Evolutionary conservation across 306 rosid species (phyloP), one percentile per base, ranked within the genome.

Genomic region (Mucuna pruriens): DNA sequence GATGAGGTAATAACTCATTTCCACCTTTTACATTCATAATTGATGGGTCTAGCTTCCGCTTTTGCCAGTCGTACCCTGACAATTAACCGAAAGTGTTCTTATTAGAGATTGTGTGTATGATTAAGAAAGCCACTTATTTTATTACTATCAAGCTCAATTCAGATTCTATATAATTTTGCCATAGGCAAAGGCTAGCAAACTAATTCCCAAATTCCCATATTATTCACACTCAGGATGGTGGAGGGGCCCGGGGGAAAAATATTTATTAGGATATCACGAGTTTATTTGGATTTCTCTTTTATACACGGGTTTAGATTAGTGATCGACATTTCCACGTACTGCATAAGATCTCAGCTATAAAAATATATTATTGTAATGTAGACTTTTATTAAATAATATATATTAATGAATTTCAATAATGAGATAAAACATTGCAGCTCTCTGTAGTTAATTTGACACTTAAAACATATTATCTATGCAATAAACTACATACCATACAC

Each of bases 11-110:
- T 5, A 71, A 48, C 19, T 89, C 85, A 52, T 29, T 87, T 83
- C 88, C 87, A 42, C 92, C 86, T 81, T 89, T 54, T 5, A 84
- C 36, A 84, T 95, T 95, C 97, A 95, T 95, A 25, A 84, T 73
- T 4, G 99, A 91, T 71, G 99, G 99, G 74, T 95, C 95, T 25
- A 93, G 88, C 65, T 91, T 88, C 46, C 83, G 87, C 13, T 74
- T 90, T 81, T 86, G 93, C 99, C 99, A 95, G 42, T 93, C 87
- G 71, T 95, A 95, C 9, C 99, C 98, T 95, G 71, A 25, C 16
- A 66, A 79, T 74, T 57, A 19, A 54, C 8, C 23, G 3, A 25
- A 33, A 45, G 29, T 17, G 15, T 15, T 61, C 26, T 38, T 44
- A 57, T 69, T 71, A 54, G 61, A 76, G 17, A 79, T 60, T 60